phyloP scores from a whole-genome alignment of 73 alveolate species.

The Paramecium sexaurelia region DNA sequence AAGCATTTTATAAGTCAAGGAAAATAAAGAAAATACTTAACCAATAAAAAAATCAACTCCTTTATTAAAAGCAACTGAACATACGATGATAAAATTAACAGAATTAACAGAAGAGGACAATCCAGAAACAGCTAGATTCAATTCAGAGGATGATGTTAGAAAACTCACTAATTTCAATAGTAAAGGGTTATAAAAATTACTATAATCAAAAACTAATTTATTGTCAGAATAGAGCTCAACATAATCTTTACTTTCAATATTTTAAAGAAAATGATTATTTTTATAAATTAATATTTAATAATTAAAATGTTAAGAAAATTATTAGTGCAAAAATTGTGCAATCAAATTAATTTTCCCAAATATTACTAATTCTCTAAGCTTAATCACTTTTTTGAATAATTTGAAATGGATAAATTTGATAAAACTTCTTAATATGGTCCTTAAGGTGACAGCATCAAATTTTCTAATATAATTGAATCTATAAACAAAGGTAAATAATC shows the following conservation, averaged over 20 bases:
- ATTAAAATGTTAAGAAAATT: not conserved
- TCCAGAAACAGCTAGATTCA: constrained; percentile 63
- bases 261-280: constrained; percentile 4
- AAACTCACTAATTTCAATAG: not conserved
- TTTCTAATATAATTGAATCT: not conserved
- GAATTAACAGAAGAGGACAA: constrained; percentile 42
- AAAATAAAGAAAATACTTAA: constrained; percentile 8
- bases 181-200: constrained; percentile 19
- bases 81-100: constrained; percentile 20
- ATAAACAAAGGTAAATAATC: not conserved
- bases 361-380: not conserved
- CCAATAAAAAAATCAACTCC: not conserved
- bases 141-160: constrained; percentile 40
- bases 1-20: not conserved
- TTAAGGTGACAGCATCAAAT: not conserved
- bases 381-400: not conserved
- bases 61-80: constrained; percentile 16
- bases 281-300: not conserved
- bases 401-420: not conserved
- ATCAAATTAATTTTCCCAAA: not conserved
- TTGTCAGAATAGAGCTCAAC: constrained; percentile 14
- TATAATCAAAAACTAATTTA: not conserved
- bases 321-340: no score
- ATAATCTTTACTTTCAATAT: not conserved
- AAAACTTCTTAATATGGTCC: not conserved